Evolutionary conservation across 1,139 yeast species (phyloP), one percentile per base, ranked within the genome.

Genomic region (Pichia sp.): DNA sequence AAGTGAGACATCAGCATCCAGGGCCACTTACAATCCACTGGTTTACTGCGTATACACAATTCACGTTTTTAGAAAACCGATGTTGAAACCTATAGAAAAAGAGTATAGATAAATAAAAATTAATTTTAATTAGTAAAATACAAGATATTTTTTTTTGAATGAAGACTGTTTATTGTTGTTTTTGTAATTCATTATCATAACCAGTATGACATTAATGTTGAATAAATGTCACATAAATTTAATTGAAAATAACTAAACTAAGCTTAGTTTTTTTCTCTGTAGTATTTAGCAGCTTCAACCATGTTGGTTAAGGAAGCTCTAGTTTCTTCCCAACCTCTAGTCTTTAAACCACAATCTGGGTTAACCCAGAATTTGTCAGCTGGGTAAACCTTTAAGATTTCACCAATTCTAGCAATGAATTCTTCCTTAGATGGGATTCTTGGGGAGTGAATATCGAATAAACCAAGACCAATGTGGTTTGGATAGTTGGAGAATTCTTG

Each of bases 301-400:
- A 92, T 92, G 76, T 92, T 86, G 68, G 94, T 84, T 73, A 92
- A 84, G 55, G 90, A 82, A 62, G 79, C 82, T 62, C 64, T 74
- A 57, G 75, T 77, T 70, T 77, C 83, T 55, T 75, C 72, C 82
- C 82, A 77, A 49, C 81, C 81, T 75, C 82, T 76, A 64, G 82
- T 77, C 85, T 90, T 90, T 72, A 90, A 81, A 81, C 98, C 98
- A 83, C 98, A 92, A 77, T 92, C 98, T 65, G 98, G 98, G 94
- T 92, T 92, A 66, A 92, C 94, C 97, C 97, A 92, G 81, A 92
- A 85, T 74, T 90, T 90, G 69, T 85, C 85, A 66, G 94, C 94
- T 68, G 97, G 96, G 79, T 90, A 92, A 54, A 85, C 94, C 76
- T 88, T 87, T 72, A 92, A 77, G 77, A 92, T 90, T 68, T 87